Base-by-base conservation (phyloP, 2,329 filamentous ascomycete species). In the Alternaria ethzedia region DNA sequence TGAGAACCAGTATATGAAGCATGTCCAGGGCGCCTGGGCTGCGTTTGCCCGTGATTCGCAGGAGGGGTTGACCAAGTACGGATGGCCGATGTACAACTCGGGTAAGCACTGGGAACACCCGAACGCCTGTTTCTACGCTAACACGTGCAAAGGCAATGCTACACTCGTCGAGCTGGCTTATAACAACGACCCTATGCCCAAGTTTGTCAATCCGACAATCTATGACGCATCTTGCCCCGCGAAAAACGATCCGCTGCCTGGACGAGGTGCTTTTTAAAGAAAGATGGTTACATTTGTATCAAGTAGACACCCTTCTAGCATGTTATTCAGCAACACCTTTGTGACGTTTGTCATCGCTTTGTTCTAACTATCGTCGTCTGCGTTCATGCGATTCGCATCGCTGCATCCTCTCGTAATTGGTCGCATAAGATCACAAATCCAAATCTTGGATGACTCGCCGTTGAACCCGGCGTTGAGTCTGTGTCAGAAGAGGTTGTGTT, bases 41-140 rank as follows among this genome's bases (percentile, higher is more conserved):
- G 75, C 75, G 5, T 82, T 82, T 60, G 75, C 74, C 2, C 67
- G 61, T 6, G 75, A 81, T 64, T 73, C 80, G 2, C 67, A 59
- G 54, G 56, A 65, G 5, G 75, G 74, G 0, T 46, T 82, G 26
- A 69, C 70, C 3, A 70, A 72, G 17, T 69, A 75, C 57, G 77
- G 79, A 3, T 82, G 80, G 79, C 71, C 72, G 25, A 10, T 47
- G 21, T 75, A 71, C 41, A 61, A 57, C 11, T 30, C 55, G 21
- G 60, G 71, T 75, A 65, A 64, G 62, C 51, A 11, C 4, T 23
- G 9, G 23, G 5, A 6, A 9, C 30, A n/a, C 5, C 23, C 5
- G 13, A 23, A 52, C 30, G n/a, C 32, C 8, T n/a, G 13, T 21
- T 41, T 13, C 20, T 41, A 23, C 23, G 15, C 49, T 52, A 23